phyloP scores from a whole-genome alignment of 2,329 filamentous ascomycete species.

The Fusarium sp. region DNA sequence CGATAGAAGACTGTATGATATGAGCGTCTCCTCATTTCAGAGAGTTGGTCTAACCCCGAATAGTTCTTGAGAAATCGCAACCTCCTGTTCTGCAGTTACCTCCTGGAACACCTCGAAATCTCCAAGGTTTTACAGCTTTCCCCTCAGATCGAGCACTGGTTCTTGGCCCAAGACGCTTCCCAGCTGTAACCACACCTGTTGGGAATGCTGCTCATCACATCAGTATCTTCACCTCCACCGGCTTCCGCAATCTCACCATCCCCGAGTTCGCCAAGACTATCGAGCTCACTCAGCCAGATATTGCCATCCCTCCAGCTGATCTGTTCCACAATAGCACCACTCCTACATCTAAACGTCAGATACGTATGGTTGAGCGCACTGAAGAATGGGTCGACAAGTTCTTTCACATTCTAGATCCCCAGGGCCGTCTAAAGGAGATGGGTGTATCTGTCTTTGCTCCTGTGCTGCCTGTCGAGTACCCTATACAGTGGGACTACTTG shows the following conservation, averaged over 20 bases:
- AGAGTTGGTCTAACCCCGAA: constrained; percentile 9
- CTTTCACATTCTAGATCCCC: constrained; percentile 52
- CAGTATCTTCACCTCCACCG: constrained; percentile 84
- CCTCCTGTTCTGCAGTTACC: constrained; percentile 60
- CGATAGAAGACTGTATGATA: constrained; percentile 88
- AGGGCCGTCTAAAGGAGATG: constrained; percentile 41
- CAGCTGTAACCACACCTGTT: constrained; percentile 75
- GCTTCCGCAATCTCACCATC: constrained; percentile 76
- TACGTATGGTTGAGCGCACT: constrained; percentile 87
- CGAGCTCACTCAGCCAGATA: constrained; percentile 76
- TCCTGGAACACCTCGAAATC: constrained; percentile 58
- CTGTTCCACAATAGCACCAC: constrained; percentile 59
- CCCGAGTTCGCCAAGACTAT: constrained; percentile 74
- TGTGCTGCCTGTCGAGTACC: constrained; percentile 77
- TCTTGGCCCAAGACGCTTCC: constrained; percentile 79
- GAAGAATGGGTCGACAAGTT: constrained; percentile 82
- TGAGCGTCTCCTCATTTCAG: not conserved
- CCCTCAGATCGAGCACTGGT: constrained; percentile 72
- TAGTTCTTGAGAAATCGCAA: constrained; percentile 64
- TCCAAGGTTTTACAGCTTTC: constrained; percentile 81
- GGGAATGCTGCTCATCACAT: constrained; percentile 76
- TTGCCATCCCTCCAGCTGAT: constrained; percentile 82
- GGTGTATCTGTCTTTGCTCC: constrained; percentile 66
- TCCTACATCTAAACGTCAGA: constrained; percentile 75
- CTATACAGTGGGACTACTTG: constrained; percentile 83